Evolutionary conservation across 2,329 filamentous ascomycete species (phyloP), one percentile per base, ranked within the genome.

Genomic region (Trichoderma sp.): DNA sequence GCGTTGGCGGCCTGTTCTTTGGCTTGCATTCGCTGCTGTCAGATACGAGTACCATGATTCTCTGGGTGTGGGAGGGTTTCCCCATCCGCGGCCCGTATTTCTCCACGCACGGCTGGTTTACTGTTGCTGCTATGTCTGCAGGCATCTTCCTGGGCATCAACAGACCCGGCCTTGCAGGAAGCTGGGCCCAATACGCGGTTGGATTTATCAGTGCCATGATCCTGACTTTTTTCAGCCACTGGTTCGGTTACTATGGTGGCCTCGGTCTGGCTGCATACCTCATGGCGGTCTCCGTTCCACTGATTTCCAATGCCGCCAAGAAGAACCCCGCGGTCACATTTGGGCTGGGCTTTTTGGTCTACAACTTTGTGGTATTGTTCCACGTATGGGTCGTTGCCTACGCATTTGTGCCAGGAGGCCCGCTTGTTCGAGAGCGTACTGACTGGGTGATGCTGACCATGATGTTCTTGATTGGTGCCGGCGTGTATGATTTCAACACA

Each of bases 371-470:
- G 82, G 91, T 97, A 5, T 87, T 99, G n/a, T 97, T 97, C 84
- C 95, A 98, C 77, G 94, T 97, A 68, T 99, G 96, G 96, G 92
- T 97, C 43, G 96, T 99, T 13, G 96, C 96, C 2, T 99, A 99
- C 76, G 96, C 96, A 14, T 99, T 99, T 74, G 96, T 99, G 3
- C 96, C 96, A 2, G 96, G 96, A 63, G 96, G 96, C 2, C 93
- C 93, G 3, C 86, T 97, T 0, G 92, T 99, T 55, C 91, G 96
- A 56, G 96, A 99, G 79, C 94, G 91, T 77, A 99, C 94, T 1
- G 95, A 98, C 78, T 97, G 94, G 92, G 87, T 99, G 76, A 97
- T 98, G 93, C 87, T 88, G 6, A 88, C 87, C 8, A 97, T 88
- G 76, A 97, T 98, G 92, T 78, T 93, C 2, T 84, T 91, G 70